These are phyloP conservation scores for Syncephalastrum racemosum DNA, from an alignment of 371 early-diverging fungal species.

Conservation along the genomic window DNA sequence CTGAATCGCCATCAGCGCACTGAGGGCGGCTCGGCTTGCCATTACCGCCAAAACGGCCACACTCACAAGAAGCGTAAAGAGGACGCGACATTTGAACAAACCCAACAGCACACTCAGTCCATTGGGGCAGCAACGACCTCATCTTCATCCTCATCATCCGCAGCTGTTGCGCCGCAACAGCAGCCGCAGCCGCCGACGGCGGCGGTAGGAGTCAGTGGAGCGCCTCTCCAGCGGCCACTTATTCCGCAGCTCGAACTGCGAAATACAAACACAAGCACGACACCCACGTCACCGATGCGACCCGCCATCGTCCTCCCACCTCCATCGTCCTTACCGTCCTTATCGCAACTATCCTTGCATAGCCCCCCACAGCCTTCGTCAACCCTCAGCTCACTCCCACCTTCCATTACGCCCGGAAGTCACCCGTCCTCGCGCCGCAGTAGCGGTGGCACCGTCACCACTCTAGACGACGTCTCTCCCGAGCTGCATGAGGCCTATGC, in stretches of 20 bases:
- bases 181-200: neutral
- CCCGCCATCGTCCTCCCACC: neutral
- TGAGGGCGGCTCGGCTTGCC: constrained; percentile 46
- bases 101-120: constrained; percentile 1
- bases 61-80: neutral
- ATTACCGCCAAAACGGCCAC: constrained; percentile 12
- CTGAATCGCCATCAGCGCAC: constrained; percentile 68
- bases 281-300: constrained; percentile 2
- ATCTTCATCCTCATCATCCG: neutral
- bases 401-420: no score
- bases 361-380: neutral
- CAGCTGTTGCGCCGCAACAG: neutral
- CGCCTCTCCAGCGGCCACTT: neutral
- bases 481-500: constrained; percentile 6
- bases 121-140: neutral
- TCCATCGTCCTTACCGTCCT: neutral
- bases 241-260: constrained; percentile 12
- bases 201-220: neutral
- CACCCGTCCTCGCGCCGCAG: constrained; percentile 1
- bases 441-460: neutral
- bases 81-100: constrained; percentile 3
- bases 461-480: neutral
- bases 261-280: constrained; percentile 3
- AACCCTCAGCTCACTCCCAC: no score
- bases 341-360: neutral